phyloP scores from a whole-genome alignment of 108 stramenopile genomes.

The Skeletonema grethae region DNA sequence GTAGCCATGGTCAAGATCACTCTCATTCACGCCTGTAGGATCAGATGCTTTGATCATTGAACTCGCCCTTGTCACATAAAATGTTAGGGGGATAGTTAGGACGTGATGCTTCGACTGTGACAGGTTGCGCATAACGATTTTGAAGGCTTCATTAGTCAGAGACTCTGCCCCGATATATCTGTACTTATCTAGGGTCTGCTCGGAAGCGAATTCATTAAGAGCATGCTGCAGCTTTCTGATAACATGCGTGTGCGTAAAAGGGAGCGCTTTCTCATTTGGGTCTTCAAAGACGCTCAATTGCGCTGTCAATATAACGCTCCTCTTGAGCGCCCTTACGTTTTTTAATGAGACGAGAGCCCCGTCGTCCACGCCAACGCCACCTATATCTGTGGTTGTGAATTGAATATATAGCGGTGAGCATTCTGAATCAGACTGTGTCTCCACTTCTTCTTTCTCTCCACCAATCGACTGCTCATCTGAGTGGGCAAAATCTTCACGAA shows the following conservation, averaged over 20 bases:
- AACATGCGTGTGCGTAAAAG: slow-evolving; percentile 40
- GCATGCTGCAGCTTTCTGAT: slow-evolving; percentile 43
- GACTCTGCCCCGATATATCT: slow-evolving; percentile 28
- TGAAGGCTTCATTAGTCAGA: slow-evolving; percentile 49
- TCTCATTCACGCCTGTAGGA: slow-evolving; percentile 55
- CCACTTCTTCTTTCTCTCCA: background rate
- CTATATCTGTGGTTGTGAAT: slow-evolving; percentile 36
- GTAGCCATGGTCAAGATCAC: slow-evolving; percentile 63
- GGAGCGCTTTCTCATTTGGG: background rate
- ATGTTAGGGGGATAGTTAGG: slow-evolving; percentile 56
- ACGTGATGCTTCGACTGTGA: slow-evolving; percentile 53
- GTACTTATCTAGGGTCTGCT: slow-evolving; percentile 71
- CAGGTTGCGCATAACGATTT: slow-evolving; percentile 57
- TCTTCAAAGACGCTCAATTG: slow-evolving; percentile 47
- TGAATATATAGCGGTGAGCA: slow-evolving; percentile 59
- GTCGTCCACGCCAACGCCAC: slow-evolving; percentile 13
- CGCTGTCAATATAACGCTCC: slow-evolving; percentile 52
- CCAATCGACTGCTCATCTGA: slow-evolving; percentile 8
- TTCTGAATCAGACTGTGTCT: slow-evolving; percentile 5
- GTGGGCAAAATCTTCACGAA: background rate
- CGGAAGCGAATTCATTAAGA: slow-evolving; percentile 64
- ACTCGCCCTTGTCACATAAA: slow-evolving; percentile 60
- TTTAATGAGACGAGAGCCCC: slow-evolving; percentile 31
- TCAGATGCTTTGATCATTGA: slow-evolving; percentile 60
- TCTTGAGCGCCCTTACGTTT: slow-evolving; percentile 42